A percentile compares a stretch with the other conserved stretches of the same genome.
phyloP scores from a whole-genome alignment of 2,329 filamentous ascomycete species.

The Venturia aucupariae region DNA sequence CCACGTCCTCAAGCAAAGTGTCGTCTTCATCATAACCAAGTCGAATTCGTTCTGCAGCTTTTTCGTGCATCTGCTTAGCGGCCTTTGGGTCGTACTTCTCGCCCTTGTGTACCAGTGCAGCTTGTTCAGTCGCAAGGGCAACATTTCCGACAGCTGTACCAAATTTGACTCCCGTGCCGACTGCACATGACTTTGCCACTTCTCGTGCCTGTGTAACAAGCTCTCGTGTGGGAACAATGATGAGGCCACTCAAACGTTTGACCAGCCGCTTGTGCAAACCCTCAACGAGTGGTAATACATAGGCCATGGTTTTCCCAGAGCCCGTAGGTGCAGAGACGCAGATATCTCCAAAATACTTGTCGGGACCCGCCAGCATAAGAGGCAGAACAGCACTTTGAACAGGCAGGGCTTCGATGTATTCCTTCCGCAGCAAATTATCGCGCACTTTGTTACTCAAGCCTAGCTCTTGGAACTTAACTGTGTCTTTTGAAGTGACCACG shows the following conservation, averaged over 20 bases:
- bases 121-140: conserved; percentile 58
- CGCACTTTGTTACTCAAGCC: conserved; percentile 53
- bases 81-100: conserved; percentile 53
- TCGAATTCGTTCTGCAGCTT: conserved; percentile 25
- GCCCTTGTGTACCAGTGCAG: conserved; percentile 49
- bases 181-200: conserved; percentile 64
- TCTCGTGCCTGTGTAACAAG: conserved; percentile 79
- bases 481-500: conserved; percentile 53
- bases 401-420: conserved; percentile 63
- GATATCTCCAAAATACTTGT: conserved; percentile 61
- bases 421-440: conserved; percentile 50
- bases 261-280: conserved; percentile 57
- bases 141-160: conserved; percentile 78
- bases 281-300: conserved; percentile 76
- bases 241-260: conserved; percentile 64
- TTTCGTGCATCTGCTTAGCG: conserved; percentile 40
- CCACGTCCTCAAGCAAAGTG: conserved; percentile 29
- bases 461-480: conserved; percentile 53
- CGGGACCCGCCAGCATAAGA: conserved; percentile 58
- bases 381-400: conserved; percentile 76
- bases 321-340: conserved; percentile 89
- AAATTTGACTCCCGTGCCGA: conserved; percentile 64
- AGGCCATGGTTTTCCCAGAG: conserved; percentile 90
- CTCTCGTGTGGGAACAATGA: conserved; percentile 86
- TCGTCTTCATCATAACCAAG: conserved; percentile 28